phyloP scores from a whole-genome alignment of 305 asterid species.

The Fraxinus sp. region DNA sequence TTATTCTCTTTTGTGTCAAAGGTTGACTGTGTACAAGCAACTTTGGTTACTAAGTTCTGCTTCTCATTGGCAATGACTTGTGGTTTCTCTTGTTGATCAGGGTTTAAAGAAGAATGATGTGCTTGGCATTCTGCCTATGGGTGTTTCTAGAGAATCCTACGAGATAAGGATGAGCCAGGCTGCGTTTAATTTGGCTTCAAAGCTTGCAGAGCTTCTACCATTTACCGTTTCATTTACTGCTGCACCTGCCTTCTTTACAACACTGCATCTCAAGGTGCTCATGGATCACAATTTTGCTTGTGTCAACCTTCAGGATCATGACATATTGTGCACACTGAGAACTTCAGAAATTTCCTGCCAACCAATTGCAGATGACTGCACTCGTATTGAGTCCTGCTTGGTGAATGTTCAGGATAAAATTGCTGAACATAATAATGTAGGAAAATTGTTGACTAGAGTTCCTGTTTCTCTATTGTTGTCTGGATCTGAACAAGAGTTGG shows the following conservation, averaged over 20 bases:
- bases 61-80: conserved; percentile 21
- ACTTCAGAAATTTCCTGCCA: conserved; percentile 35
- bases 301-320: conserved; percentile 49
- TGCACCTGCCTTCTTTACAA: conserved; percentile 63
- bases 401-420: conserved; percentile 29
- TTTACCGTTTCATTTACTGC: conserved; percentile 60
- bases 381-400: conserved; percentile 31
- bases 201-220: conserved; percentile 42
- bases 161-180: conserved; percentile 36
- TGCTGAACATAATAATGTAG: conserved; percentile 19
- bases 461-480: conserved; percentile 27
- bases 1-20: neutral
- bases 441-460: conserved; percentile 25
- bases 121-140: conserved; percentile 46
- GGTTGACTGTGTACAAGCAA: conserved; percentile 20
- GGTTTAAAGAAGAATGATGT: conserved; percentile 44
- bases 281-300: conserved; percentile 56
- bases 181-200: conserved; percentile 39
- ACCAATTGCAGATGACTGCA: conserved; percentile 32
- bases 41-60: conserved; percentile 1
- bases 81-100: conserved; percentile 32
- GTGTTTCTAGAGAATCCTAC: conserved; percentile 44
- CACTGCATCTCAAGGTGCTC: conserved; percentile 70
- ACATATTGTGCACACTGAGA: conserved; percentile 29
- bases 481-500: conserved; percentile 31